phyloP scores from a whole-genome alignment of 768 basidiomycete species.

The Gloeophyllum trabeum region DNA sequence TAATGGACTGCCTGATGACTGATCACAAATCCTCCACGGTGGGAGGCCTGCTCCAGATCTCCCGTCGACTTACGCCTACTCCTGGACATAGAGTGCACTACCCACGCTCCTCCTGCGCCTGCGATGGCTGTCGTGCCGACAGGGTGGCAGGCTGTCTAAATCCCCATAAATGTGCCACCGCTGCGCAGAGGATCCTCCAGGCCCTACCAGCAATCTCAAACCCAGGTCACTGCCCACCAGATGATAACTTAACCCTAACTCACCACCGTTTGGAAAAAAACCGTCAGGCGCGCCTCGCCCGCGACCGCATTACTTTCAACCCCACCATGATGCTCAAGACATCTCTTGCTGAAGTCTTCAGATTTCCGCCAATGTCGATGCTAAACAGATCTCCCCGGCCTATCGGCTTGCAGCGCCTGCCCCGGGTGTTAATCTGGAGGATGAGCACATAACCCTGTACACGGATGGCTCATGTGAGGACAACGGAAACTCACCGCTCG shows the following conservation, averaged over 20 bases:
- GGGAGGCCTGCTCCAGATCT: neutral
- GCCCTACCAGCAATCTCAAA: neutral
- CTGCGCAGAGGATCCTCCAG: neutral
- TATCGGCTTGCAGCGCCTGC: neutral
- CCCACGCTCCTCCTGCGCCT: neutral
- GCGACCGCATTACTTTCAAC: constrained; percentile 3
- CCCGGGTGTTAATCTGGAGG: too few species aligned
- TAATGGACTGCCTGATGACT: neutral
- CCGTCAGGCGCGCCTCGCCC: neutral
- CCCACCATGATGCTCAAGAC: constrained; percentile 1
- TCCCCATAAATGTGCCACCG: constrained; percentile 2
- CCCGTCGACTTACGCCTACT: neutral
- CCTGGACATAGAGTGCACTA: neutral
- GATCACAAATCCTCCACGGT: constrained; percentile 4
- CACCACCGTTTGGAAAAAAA: constrained; percentile 1
- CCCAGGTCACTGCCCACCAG: too few species aligned
- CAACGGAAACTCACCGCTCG: constrained; percentile 10
- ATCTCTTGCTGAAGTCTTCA: neutral
- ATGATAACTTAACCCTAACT: constrained; percentile 2
- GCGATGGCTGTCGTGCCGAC: constrained; percentile 1
- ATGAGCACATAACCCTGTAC: constrained; percentile 5
- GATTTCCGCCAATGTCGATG: neutral
- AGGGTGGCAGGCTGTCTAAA: neutral
- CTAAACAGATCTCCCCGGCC: neutral
- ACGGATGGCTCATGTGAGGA: constrained; percentile 16